Evolutionary conservation across 768 basidiomycete genomes (phyloP), one percentile per base, ranked within the genome.

Genomic region (Boletus vermiculosoides): DNA sequence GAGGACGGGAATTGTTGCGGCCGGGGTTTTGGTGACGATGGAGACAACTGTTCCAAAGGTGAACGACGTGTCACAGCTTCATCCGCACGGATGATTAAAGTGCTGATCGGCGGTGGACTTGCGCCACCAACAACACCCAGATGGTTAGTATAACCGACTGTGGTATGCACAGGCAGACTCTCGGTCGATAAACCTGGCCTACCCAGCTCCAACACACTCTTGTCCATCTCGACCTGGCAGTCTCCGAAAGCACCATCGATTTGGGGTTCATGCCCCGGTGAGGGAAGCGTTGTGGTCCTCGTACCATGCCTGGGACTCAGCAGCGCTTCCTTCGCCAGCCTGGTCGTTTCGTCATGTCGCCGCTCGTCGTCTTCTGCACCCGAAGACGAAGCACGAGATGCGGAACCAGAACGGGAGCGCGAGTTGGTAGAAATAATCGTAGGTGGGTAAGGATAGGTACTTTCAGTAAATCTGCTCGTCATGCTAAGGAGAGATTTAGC

Each of bases 141-240:
- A 28, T n/a, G 23, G 13, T 45, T 40, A 23, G 49, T 25, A 36
- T 55, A 52, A 28, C 61, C 56, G 33, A 12, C 46, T 22, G 34
- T 16, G 15, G 34, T 15, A 22, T 56, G 46, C 30, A 44, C 45
- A 12, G 80, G 80, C 11, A 90, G 75, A 57, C 83, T 84, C 75
- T 91, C 90, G 8, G 92, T 92, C 13, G 87, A 89, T 50, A 82
- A 79, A 12, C 81, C 85, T 16, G 93, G 90, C 47, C 92, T 82
- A 23, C 85, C 88, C 71, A 94, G 86, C 18, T 76, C 77, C 62
- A 88, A 74, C 37, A 94, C 92, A 16, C 87, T 88, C 8, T 84
- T 84, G 66, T 92, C 88, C 80, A 86, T 82, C 65, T 88, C 63
- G 39, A 49, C 34, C 22, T 48, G 60, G 22, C 34, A 46, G 4